Conservation (phyloP, 1,139 yeast species). For the Debaryomyces robertsiae region DNA sequence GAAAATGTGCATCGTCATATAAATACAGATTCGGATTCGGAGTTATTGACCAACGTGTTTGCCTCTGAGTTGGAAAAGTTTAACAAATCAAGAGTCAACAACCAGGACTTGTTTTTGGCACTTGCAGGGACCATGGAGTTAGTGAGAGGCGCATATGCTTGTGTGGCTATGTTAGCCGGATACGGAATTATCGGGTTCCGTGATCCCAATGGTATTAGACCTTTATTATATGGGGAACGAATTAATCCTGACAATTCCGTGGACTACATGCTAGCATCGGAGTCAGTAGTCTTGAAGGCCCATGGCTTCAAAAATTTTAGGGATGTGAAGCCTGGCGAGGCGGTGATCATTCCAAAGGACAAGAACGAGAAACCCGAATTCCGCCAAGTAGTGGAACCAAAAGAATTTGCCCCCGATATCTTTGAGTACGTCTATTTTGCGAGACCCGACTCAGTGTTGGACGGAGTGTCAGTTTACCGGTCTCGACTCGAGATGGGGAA, state of each 20-base stretch:
- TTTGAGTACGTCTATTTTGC: slow-evolving; percentile 98
- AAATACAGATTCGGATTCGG: slow-evolving; percentile 96
- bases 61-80: slow-evolving; percentile 91
- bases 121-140: slow-evolving; percentile 75
- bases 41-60: slow-evolving; percentile 81
- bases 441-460: slow-evolving; percentile 93
- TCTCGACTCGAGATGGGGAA: slow-evolving; percentile 94
- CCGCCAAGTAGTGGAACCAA: slow-evolving; percentile 81
- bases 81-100: slow-evolving; percentile 91
- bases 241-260: slow-evolving; percentile 63
- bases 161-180: slow-evolving; percentile 94
- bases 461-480: slow-evolving; percentile 92
- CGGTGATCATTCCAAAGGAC: slow-evolving; percentile 84
- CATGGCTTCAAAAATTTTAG: slow-evolving; percentile 80
- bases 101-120: slow-evolving; percentile 85
- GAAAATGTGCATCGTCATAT: slow-evolving; percentile 96
- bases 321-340: slow-evolving; percentile 93
- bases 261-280: slow-evolving; percentile 95
- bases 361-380: slow-evolving; percentile 65
- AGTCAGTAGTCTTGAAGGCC: slow-evolving; percentile 93
- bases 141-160: slow-evolving; percentile 95
- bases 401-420: slow-evolving; percentile 87
- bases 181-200: slow-evolving; percentile 94
- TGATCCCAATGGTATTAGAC: slow-evolving; percentile 96
- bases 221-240: slow-evolving; percentile 84